Evolutionary conservation across 176 grass and related monocot genomes (phyloP), one percentile per base, ranked within the genome.

Genomic region (Chrysopogon serrulatus): DNA sequence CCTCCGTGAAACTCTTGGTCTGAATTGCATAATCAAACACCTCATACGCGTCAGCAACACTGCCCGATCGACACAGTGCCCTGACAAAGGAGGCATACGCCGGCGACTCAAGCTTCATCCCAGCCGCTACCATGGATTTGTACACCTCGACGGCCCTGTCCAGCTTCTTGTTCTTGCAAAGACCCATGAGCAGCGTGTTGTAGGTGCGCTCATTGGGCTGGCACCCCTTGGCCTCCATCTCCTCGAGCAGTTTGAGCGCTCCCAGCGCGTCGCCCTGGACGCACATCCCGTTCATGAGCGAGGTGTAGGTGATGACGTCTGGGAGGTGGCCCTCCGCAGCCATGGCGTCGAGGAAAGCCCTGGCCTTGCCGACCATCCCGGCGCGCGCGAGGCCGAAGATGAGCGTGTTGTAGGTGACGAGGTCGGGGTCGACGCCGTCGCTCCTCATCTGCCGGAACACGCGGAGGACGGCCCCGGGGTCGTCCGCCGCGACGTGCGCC

Each of bases 321-420:
- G 96, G 96, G 65, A 90, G 88, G 73, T 86, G 74, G 0, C 93
- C 93, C 16, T 76, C 53, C 0, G 85, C 59, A 2, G 79, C 87
- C 96, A 99, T 99, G 73, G 87, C 65, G 37, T 83, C 63, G 31
- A 99, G 65, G 66, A 90, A 94, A 23, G 86, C 84, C 47, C 80
- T 92, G 1, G 93, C 96, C 63, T 96, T 92, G 32, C 66, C 32
- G 21, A 96, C 73, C 91, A 99, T 92, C 3, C 93, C 96, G 1
- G 89, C 87, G 77, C 89, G 94, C 23, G 96, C 83, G 13, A 99
- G 93, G 28, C 83, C 87, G 35, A 61, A 99, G 24, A 99, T 23
- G 79, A 99, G 91, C 17, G 93, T 99, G 49, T 94, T 99, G 83
- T 96, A 94, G 2, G 96, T 96, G 49, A 99, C 89, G n/a, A 99